Evolutionary conservation across 305 asterid genomes (phyloP).

Genomic region (Fraxinus albicans): DNA sequence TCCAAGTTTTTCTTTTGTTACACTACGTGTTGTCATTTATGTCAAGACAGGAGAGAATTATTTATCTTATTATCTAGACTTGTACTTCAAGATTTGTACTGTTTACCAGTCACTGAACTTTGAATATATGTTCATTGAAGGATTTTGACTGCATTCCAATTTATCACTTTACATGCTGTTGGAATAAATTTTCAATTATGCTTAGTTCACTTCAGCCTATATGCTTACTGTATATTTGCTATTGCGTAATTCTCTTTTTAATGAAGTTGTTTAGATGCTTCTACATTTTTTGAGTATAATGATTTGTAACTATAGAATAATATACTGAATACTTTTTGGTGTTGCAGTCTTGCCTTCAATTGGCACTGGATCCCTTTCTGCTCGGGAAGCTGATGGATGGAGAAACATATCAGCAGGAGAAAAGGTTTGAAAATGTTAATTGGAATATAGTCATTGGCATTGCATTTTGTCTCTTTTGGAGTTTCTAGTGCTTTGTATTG

Average conservation of each 20-base stretch:
- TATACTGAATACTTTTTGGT: conserved; percentile 19
- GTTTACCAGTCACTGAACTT: not conserved
- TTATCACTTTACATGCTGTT: not conserved
- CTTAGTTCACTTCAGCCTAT: not conserved
- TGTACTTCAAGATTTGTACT: not conserved
- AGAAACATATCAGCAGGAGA: conserved; percentile 80
- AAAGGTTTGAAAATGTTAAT: conserved; percentile 52
- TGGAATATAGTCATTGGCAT: conserved; percentile 1
- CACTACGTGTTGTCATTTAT: not conserved
- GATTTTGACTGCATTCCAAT: not conserved
- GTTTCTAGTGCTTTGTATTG: not conserved
- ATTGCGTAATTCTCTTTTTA: not conserved
- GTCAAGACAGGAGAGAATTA: not conserved
- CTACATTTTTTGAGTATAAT: not conserved
- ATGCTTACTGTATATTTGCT: conserved; percentile 2
- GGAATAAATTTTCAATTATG: not conserved
- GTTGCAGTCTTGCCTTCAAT: conserved; percentile 75
- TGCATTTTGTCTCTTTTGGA: conserved; percentile 10
- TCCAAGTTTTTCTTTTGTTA: not conserved
- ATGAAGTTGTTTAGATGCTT: conserved; percentile 1
- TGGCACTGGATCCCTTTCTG: conserved; percentile 94
- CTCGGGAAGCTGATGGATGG: conserved; percentile 96
- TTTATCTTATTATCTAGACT: not conserved
- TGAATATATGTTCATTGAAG: not conserved
- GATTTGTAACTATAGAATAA: not conserved